Evolutionary conservation across 1,284 basidiomycete genomes (phyloP).

Genomic region (Melampsora americana): DNA sequence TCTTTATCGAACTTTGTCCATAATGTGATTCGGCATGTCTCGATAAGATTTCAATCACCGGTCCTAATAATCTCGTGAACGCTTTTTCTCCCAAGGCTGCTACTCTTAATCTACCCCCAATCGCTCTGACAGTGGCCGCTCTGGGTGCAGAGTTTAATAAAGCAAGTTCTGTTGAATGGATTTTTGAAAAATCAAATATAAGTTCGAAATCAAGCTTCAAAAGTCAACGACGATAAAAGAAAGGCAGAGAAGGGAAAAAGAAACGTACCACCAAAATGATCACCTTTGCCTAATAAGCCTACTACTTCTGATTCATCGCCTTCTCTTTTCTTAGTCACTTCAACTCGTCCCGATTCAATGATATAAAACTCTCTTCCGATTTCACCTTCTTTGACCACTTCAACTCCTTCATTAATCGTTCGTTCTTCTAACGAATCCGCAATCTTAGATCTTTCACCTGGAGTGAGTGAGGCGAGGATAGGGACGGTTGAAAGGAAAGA

Average conservation of each 20-base stretch:
- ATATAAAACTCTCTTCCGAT: conserved; percentile 96
- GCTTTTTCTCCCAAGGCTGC: conserved; percentile 89
- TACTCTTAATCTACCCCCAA: conserved; percentile 68
- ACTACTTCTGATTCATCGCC: conserved; percentile 61
- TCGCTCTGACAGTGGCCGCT: conserved; percentile 78
- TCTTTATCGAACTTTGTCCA: conserved; percentile 24
- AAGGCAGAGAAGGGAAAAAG: not conserved
- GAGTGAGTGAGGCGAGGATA: conserved; percentile 77
- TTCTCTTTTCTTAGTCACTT: conserved; percentile 72
- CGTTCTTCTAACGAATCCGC: conserved; percentile 87
- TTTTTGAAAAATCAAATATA: no score
- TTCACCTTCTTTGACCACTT: conserved; percentile 86
- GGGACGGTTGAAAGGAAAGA: conserved; percentile 88
- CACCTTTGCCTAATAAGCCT: conserved; percentile 75
- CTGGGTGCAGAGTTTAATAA: conserved; percentile 79
- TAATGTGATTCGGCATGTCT: conserved; percentile 63
- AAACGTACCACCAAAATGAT: conserved; percentile 91
- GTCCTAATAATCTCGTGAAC: conserved; percentile 89
- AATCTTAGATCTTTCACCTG: conserved; percentile 89
- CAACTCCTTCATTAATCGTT: conserved; percentile 75
- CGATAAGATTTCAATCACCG: conserved; percentile 81
- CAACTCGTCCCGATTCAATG: conserved; percentile 85
- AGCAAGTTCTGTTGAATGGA: conserved; percentile 66
- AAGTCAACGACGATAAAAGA: no score
- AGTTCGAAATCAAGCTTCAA: no score